These are phyloP conservation scores for Bullera alba DNA, from an alignment of 768 basidiomycete species.

Conservation along the genomic window DNA sequence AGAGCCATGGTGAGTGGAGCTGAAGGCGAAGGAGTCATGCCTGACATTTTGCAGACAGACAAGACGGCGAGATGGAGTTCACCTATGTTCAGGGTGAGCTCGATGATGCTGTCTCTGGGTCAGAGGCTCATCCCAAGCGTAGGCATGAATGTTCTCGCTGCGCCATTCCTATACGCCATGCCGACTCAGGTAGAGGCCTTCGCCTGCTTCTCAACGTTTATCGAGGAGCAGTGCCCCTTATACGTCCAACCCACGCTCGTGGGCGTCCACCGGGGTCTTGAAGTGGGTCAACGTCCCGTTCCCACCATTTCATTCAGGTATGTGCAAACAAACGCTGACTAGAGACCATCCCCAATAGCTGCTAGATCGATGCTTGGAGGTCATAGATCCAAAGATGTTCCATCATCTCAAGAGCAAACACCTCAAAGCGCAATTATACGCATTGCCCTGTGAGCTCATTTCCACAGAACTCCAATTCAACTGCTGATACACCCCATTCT, in stretches of 20 bases:
- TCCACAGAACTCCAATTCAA: background rate
- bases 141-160: conserved; percentile 95
- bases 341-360: conserved; percentile 61
- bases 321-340: background rate
- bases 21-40: background rate
- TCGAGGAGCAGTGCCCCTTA: conserved; percentile 87
- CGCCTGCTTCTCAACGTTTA: conserved; percentile 91
- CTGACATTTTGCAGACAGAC: background rate
- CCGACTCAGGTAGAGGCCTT: conserved; percentile 98
- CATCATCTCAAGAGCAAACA: conserved; percentile 77
- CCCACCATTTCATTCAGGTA: too few species aligned
- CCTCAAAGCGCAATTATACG: conserved; percentile 90
- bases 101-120: background rate
- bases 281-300: conserved; percentile 53
- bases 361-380: conserved; percentile 81
- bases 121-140: background rate
- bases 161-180: conserved; percentile 95
- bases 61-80: conserved; percentile 52
- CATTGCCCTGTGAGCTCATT: conserved; percentile 75
- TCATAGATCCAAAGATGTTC: conserved; percentile 82
- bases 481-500: conserved; percentile 1
- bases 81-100: conserved; percentile 84
- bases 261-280: conserved; percentile 89
- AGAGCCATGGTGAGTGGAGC: conserved; percentile 60
- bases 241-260: conserved; percentile 94